A percentile compares a stretch with the other conserved stretches of the same genome.
Evolutionary conservation across 2,329 filamentous ascomycete species (phyloP).

Genomic region (Pseudocercospora fijiensis): DNA sequence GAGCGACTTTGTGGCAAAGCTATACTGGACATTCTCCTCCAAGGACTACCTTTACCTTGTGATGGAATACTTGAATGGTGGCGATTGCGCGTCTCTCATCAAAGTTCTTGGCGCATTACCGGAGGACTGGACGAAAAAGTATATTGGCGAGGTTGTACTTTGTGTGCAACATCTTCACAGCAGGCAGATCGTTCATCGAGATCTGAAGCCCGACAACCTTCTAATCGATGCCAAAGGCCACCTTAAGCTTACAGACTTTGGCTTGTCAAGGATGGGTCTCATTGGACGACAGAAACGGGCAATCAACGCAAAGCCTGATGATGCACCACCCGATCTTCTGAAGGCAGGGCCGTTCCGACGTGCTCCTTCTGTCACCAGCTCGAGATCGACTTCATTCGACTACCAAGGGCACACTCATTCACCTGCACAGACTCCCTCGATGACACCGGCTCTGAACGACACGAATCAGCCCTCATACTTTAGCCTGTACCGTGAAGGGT

Average conservation of each 20-base stretch:
- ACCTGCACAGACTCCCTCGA: constrained; percentile 78
- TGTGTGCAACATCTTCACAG: constrained; percentile 94
- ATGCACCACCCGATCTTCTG: constrained; percentile 86
- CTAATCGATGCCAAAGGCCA: constrained; percentile 96
- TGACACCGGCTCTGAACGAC: constrained; percentile 71
- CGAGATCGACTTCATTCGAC: constrained; percentile 90
- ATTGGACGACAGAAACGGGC: constrained; percentile 95
- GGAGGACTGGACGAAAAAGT: constrained; percentile 98
- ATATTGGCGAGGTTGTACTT: constrained; percentile 92
- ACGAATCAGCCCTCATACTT: constrained; percentile 92
- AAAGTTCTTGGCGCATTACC: constrained; percentile 88
- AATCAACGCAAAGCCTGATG: constrained; percentile 71
- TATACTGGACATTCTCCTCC: constrained; percentile 99
- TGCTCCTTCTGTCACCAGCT: constrained; percentile 81
- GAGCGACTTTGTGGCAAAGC: constrained; percentile 96
- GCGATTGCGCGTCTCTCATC: constrained; percentile 93
- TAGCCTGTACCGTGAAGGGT: constrained; percentile 64
- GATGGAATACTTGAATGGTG: constrained; percentile 98
- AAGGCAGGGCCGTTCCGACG: constrained; percentile 90
- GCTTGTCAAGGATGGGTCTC: constrained; percentile 92
- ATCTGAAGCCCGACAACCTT: constrained; percentile 94
- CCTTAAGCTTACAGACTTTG: constrained; percentile 95
- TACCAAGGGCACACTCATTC: constrained; percentile 72
- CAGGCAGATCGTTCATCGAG: constrained; percentile 91
- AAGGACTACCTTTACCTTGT: constrained; percentile 98